Percentiles rank a stretch among this genome's conserved stretches.
Conservation (phyloP, 441 rosid genomes). For the Kokia cookei region DNA sequence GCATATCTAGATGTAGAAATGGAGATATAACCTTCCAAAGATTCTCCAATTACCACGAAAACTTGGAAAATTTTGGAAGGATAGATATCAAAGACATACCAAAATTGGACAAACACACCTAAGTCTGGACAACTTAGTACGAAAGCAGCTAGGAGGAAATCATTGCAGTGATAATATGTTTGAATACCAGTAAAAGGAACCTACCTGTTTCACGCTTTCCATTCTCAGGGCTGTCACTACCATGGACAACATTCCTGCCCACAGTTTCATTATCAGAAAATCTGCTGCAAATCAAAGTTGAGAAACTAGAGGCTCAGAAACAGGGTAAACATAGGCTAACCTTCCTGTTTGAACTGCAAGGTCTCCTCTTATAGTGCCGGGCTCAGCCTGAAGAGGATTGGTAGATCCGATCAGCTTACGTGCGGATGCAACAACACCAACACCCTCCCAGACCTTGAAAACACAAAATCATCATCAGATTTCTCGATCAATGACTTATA, state of each 20-base stretch:
- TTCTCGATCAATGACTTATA: background rate
- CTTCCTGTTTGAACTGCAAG: constrained; percentile 97
- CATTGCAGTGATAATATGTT: background rate
- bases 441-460: constrained; percentile 90
- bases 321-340: constrained; percentile 28
- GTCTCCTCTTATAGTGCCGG: constrained; percentile 97
- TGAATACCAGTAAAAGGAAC: background rate
- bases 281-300: background rate
- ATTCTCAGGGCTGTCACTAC: constrained; percentile 95
- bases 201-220: constrained; percentile 88
- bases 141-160: background rate
- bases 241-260: constrained; percentile 85
- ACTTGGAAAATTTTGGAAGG: background rate
- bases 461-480: constrained; percentile 9
- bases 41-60: background rate
- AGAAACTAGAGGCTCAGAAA: background rate
- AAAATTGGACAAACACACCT: background rate
- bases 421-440: constrained; percentile 89
- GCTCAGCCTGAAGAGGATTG: constrained; percentile 94
- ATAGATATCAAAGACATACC: background rate
- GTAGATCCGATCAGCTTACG: constrained; percentile 88
- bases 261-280: constrained; percentile 14
- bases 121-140: background rate
- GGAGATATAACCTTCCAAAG: background rate
- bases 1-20: background rate